Conservation (phyloP, 768 basidiomycete genomes). For the Mycena chlorophos region DNA sequence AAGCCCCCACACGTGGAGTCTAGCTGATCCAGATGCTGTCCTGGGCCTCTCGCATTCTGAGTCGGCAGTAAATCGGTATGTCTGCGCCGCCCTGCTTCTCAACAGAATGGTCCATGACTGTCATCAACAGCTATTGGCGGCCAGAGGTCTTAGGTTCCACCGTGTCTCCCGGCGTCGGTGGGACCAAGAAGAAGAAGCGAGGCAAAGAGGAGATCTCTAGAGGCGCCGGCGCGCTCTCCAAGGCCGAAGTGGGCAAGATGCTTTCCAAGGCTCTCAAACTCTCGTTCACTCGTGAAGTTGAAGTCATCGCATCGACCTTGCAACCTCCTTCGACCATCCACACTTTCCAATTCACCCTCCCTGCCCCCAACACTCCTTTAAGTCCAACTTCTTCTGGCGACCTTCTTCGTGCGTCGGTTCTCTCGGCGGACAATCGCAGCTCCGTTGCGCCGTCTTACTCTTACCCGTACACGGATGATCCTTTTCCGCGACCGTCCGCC, state of each 20-base stretch:
- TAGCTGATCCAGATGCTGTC: conserved; percentile 82
- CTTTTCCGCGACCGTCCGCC: conserved; percentile 76
- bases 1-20: conserved; percentile 86
- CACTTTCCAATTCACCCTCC: conserved; percentile 85
- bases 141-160: conserved; percentile 90
- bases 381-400: conserved; percentile 74
- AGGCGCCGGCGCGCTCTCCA: conserved; percentile 77
- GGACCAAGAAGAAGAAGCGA: conserved; percentile 66
- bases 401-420: conserved; percentile 71
- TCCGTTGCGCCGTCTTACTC: conserved; percentile 72
- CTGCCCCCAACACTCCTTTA: conserved; percentile 72
- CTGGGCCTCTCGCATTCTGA: conserved; percentile 80
- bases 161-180: conserved; percentile 79
- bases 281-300: conserved; percentile 88
- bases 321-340: conserved; percentile 93
- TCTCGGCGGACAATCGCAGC: conserved; percentile 61
- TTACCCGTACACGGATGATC: conserved; percentile 75
- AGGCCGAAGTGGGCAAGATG: conserved; percentile 88
- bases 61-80: conserved; percentile 83
- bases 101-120: too few relatives aligned
- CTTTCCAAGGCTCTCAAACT: conserved; percentile 91
- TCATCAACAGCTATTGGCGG: conserved; percentile 88
- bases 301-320: conserved; percentile 92
- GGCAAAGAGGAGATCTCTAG: conserved; percentile 69
- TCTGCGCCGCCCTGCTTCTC: too few relatives aligned